Percentiles rank a stretch among this genome's conserved stretches.
Conservation (phyloP, 2,329 filamentous ascomycete genomes). For the Fusarium avenaceum region DNA sequence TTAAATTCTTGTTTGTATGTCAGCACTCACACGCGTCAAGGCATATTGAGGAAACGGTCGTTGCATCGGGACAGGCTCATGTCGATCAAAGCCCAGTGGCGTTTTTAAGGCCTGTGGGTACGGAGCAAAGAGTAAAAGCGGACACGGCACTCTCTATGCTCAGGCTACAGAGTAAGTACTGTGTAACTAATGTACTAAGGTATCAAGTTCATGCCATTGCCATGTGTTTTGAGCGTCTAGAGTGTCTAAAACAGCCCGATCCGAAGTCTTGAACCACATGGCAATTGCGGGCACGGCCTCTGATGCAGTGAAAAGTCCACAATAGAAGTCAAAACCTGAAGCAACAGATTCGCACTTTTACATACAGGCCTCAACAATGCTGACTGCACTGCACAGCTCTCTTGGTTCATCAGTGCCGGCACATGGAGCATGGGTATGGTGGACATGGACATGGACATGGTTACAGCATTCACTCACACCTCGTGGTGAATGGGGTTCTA, state of each 20-base stretch:
- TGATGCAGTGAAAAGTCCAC: not conserved
- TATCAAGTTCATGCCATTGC: too few relatives aligned
- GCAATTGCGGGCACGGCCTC: slow-evolving; percentile 11
- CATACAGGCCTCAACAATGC: not conserved
- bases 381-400: not conserved
- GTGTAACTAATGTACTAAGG: too few relatives aligned
- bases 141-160: not conserved
- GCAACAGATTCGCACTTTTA: not conserved
- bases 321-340: slow-evolving; percentile 3
- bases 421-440: not conserved
- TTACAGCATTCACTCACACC: slow-evolving; percentile 28
- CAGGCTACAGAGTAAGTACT: not conserved
- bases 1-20: not conserved
- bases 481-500: slow-evolving; percentile 22
- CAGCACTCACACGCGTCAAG: not conserved
- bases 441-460: not conserved
- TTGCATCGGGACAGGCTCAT: slow-evolving; percentile 8
- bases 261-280: slow-evolving; percentile 16
- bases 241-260: slow-evolving; percentile 10
- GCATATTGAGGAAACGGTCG: not conserved
- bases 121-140: slow-evolving; percentile 1
- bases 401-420: not conserved
- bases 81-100: slow-evolving; percentile 14
- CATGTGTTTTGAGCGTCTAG: slow-evolving; percentile 12
- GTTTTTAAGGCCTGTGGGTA: slow-evolving; percentile 13